Base-by-base conservation (phyloP, 2,329 filamentous ascomycete genomes). In the Nothophoma quercina region DNA sequence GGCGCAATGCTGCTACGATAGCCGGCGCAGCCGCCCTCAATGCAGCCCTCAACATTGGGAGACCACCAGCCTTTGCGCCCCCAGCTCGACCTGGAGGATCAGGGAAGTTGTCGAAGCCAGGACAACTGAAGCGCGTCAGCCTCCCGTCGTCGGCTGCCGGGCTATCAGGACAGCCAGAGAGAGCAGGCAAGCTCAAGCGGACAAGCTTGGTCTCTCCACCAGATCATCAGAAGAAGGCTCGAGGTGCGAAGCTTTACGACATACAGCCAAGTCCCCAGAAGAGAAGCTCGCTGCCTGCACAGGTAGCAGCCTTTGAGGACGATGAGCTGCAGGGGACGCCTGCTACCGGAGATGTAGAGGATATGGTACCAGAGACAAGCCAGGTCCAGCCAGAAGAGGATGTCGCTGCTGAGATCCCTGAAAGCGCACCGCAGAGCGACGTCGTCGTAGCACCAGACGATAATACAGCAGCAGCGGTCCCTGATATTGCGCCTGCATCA, bases 21-120 rank as follows among this genome's bases (percentile, higher is more conserved):
- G 28, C 52, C 10, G 62, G 61, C 48, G 68, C 68, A 19, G 56
- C 39, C 28, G 61, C 71, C 3, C 62, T 74, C 25, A 74, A 74
- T 50, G 60, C 64, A 15, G 70, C 67, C 21, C 68, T 69, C 26
- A 41, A 18, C 22, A 40, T 62, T 12, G 34, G 46, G 15, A 60
- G 51, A 22, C 50, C 54, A 10, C 16, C 45, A 26, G 30, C 39
- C 5, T 51, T 42, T 41, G 32, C 18, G 15, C 45, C 26, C 13
- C 56, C 40, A 15, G 12, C 34, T 21, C 29, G 28, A 12, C 60
- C 34, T 2, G 16, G 8, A 16, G 33, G 18, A 8, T 9, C 15
- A 4, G 34, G 26, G 8, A 41, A 34, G 22, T 18, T 35, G 3
- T 19, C 13, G 5, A 51, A 40, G 26, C 16, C 34, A 13, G 49